Evolutionary conservation across 2,329 filamentous ascomycete species (phyloP).

Genomic region (Pezicula rhizophila): DNA sequence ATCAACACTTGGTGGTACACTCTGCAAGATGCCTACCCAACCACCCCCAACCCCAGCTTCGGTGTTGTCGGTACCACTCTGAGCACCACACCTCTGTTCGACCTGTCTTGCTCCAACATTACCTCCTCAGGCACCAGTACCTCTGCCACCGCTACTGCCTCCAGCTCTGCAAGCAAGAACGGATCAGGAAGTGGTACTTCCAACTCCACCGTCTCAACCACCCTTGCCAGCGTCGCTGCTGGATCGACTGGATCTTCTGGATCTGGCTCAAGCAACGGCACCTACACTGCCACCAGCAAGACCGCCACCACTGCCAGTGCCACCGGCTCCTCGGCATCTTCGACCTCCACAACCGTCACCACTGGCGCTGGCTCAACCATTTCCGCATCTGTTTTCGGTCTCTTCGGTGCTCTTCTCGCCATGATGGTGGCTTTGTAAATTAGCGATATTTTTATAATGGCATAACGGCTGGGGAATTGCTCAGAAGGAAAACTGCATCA

Average conservation of each 20-base stretch:
- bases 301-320: background rate
- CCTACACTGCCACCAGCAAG: conserved; percentile 3
- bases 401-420: conserved; percentile 14
- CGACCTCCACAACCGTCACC: background rate
- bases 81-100: conserved; percentile 50
- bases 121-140: conserved; percentile 11
- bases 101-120: conserved; percentile 48
- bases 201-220: conserved; percentile 5
- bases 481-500: no score
- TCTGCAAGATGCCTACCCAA: conserved; percentile 58
- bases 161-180: conserved; percentile 6
- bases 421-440: conserved; percentile 21
- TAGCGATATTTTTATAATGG: background rate
- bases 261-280: conserved; percentile 2
- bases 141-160: conserved; percentile 3
- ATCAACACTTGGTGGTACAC: conserved; percentile 73
- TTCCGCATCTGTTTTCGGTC: conserved; percentile 15
- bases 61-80: conserved; percentile 56
- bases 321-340: background rate
- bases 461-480: background rate
- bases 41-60: conserved; percentile 61
- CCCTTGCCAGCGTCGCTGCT: conserved; percentile 1
- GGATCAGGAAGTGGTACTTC: conserved; percentile 5
- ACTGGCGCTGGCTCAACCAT: conserved; percentile 9
- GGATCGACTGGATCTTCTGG: conserved; percentile 2